Percentiles rank a stretch among this genome's conserved stretches.
phyloP scores from a whole-genome alignment of 2,329 filamentous ascomycete species.

The Apiospora koreana region DNA sequence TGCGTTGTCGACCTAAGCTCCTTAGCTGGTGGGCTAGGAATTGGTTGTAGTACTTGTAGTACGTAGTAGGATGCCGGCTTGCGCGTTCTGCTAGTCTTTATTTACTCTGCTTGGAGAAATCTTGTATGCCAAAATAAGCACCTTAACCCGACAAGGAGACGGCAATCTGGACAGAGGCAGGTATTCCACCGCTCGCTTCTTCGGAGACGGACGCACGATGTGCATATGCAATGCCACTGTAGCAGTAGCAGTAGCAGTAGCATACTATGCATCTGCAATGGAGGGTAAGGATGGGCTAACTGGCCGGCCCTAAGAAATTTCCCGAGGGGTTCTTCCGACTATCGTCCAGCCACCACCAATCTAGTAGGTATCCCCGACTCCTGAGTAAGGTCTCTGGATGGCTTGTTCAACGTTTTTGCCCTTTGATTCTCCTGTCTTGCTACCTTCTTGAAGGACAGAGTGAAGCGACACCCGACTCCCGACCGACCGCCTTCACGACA shows the following conservation, averaged over 20 bases:
- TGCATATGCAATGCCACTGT: slow-evolving; percentile 1
- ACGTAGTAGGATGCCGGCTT: background rate
- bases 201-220: background rate
- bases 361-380: background rate
- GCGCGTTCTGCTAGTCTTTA: background rate
- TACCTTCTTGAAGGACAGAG: background rate
- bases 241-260: no score
- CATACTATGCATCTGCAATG: background rate
- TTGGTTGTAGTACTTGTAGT: no score
- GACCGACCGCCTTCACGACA: background rate
- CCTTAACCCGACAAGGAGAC: background rate
- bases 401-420: background rate
- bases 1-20: background rate
- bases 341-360: background rate
- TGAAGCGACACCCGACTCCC: background rate
- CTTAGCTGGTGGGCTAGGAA: background rate
- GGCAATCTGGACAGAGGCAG: background rate
- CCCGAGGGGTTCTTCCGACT: background rate
- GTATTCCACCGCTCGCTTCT: background rate
- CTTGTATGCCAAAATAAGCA: background rate
- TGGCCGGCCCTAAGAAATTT: background rate
- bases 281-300: background rate
- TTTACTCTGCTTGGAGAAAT: background rate
- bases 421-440: background rate
- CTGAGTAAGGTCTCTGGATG: background rate